Evolutionary conservation across 768 basidiomycete genomes (phyloP), one percentile per base, ranked within the genome.

Genomic region (Terana coerulea): DNA sequence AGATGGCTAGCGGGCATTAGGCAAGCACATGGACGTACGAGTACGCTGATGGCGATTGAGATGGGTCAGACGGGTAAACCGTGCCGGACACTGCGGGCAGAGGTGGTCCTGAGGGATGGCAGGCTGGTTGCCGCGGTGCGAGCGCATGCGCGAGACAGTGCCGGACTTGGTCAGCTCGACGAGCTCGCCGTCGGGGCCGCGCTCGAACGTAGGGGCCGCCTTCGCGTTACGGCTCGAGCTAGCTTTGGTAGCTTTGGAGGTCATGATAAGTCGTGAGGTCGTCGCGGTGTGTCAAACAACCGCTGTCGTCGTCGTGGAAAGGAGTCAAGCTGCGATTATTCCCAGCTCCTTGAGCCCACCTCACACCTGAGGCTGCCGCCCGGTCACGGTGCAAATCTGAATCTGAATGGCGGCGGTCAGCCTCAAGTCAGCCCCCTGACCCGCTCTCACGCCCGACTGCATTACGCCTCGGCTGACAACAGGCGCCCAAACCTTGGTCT

Each of bases 11-110:
- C n/a, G n/a, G n/a, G n/a, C n/a, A n/a, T n/a, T n/a, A n/a, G n/a
- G n/a, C n/a, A n/a, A n/a, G n/a, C n/a, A n/a, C n/a, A n/a, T n/a
- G n/a, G 10, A 72, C 84, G 48, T 63, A 87, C 86, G 86, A 56
- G 84, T 86, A 39, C 84, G 80, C 49, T 87, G 62, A 61, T 88
- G 86, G 14, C 86, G 76, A 64, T 86, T 85, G 42, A 88, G 73
- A 64, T 88, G 86, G 0, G 86, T 87, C 0, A 81, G 85, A 31
- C 85, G 73, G 3, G 85, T 87, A 62, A 87, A 88, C 61, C 83
- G 86, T 2, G 86, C 84, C 1, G 83, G 83, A 58, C 86, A 88
- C 29, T 81, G 68, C 10, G 78, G 75, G 59, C 86, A 88, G 41
- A 78, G 72, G 62, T 87, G 86, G 15, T 78, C 85, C 66, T 88